Evolutionary conservation across 2,329 filamentous ascomycete species (phyloP).

Genomic region (Alternaria novae-zelandiae): DNA sequence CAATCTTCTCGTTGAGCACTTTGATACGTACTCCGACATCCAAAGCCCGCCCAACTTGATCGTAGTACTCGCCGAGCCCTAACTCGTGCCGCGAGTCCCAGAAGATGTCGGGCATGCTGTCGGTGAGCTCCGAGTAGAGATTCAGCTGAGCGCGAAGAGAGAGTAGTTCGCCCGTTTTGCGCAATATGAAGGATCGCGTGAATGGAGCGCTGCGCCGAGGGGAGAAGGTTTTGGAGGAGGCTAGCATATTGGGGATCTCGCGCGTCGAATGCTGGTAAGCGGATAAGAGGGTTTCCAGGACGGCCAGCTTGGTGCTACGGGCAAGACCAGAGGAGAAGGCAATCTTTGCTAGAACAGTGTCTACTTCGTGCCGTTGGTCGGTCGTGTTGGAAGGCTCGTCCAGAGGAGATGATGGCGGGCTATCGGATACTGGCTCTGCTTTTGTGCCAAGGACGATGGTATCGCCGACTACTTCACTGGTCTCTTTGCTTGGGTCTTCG

Average conservation of each 20-base stretch:
- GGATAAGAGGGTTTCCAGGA: conserved; percentile 81
- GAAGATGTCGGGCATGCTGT: conserved; percentile 93
- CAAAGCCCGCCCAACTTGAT: conserved; percentile 86
- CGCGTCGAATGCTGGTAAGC: conserved; percentile 88
- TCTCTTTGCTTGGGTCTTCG: conserved; percentile 74
- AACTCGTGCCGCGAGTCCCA: conserved; percentile 93
- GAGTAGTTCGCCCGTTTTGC: conserved; percentile 91
- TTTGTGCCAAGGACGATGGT: conserved; percentile 88
- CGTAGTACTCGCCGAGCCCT: conserved; percentile 91
- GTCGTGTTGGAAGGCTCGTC: conserved; percentile 53
- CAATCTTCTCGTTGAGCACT: conserved; percentile 94
- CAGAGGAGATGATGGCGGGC: background rate
- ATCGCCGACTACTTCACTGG: conserved; percentile 82
- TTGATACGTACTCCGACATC: conserved; percentile 92
- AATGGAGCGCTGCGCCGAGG: conserved; percentile 51
- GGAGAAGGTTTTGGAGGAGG: conserved; percentile 63
- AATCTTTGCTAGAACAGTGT: conserved; percentile 84
- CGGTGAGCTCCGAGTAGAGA: conserved; percentile 94
- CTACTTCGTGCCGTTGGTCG: conserved; percentile 51
- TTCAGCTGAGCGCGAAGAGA: conserved; percentile 91
- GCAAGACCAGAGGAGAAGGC: conserved; percentile 95
- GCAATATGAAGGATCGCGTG: conserved; percentile 79
- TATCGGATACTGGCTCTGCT: conserved; percentile 29
- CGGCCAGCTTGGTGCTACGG: conserved; percentile 89
- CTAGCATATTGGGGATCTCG: conserved; percentile 78